These are phyloP conservation scores for Astrothelium subdiscretum DNA, from an alignment of 495 filamentous ascomycete species.

Conservation along the genomic window DNA sequence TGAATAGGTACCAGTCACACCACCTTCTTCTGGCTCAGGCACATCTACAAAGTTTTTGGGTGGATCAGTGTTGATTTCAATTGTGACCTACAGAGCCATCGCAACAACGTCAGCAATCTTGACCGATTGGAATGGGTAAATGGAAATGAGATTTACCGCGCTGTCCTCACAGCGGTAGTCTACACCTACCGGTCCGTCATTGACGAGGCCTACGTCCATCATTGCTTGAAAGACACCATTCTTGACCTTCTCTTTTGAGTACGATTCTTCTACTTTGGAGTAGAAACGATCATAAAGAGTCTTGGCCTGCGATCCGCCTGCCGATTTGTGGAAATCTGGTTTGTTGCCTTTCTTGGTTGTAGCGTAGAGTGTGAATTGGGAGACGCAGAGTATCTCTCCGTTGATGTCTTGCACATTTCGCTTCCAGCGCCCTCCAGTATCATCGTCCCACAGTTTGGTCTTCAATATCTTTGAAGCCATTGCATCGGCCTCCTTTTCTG, in stretches of 20 bases:
- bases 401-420: constrained; percentile 71
- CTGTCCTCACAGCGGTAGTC: constrained; percentile 53
- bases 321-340: constrained; percentile 88
- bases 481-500: constrained; percentile 71
- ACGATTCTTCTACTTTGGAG: constrained; percentile 58
- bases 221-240: constrained; percentile 95
- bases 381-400: constrained; percentile 92
- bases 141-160: constrained; percentile 34
- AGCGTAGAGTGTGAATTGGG: constrained; percentile 91
- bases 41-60: constrained; percentile 27
- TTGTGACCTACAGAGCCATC: constrained; percentile 42
- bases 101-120: constrained; percentile 12
- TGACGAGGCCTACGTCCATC: constrained; percentile 93
- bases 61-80: constrained; percentile 52
- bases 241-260: constrained; percentile 68
- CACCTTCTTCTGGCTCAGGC: constrained; percentile 15
- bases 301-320: constrained; percentile 63
- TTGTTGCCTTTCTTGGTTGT: constrained; percentile 89
- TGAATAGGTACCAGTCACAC: constrained; percentile 6
- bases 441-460: constrained; percentile 79
- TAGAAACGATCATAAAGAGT: constrained; percentile 75
- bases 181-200: constrained; percentile 85
- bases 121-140: constrained; percentile 21
- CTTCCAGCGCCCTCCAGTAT: constrained; percentile 67
- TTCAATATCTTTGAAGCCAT: constrained; percentile 81